Percentiles rank a stretch among this genome's conserved stretches.
phyloP scores from a whole-genome alignment of 768 basidiomycete species.

The Lactarius sanguifluus region DNA sequence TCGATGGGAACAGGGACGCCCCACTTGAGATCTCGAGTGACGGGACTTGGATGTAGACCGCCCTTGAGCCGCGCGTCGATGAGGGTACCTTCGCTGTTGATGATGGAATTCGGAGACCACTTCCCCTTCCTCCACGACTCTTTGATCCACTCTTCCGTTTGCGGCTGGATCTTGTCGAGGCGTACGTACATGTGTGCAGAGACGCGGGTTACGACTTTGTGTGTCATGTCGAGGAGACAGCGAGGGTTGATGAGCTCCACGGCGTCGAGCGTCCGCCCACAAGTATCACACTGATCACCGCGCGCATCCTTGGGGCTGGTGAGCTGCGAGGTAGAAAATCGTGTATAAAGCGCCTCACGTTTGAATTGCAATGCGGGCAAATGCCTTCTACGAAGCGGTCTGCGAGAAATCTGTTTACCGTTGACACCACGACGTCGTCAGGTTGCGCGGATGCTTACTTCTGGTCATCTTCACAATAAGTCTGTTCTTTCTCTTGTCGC shows the following conservation, averaged over 20 bases:
- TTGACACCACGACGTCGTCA: constrained; percentile 24
- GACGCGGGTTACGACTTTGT: constrained; percentile 69
- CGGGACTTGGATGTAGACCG: constrained; percentile 83
- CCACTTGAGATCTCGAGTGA: constrained; percentile 95
- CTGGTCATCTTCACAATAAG: constrained; percentile 89
- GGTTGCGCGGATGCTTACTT: constrained; percentile 49
- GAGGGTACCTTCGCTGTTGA: constrained; percentile 84
- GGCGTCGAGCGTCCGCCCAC: constrained; percentile 89
- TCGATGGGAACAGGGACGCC: constrained; percentile 86
- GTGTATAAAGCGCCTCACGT: constrained; percentile 44
- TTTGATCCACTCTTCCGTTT: constrained; percentile 86
- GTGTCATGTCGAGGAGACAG: constrained; percentile 82
- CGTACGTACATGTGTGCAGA: constrained; percentile 92
- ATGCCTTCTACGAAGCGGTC: constrained; percentile 98
- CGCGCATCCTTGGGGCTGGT: constrained; percentile 71
- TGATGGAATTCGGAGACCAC: constrained; percentile 92
- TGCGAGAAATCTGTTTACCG: constrained; percentile 72
- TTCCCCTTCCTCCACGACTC: constrained; percentile 74
- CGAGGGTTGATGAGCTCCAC: constrained; percentile 93
- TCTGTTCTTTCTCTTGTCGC: constrained; percentile 87
- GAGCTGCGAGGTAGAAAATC: background rate
- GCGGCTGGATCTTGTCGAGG: constrained; percentile 79
- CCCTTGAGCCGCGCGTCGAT: constrained; percentile 85
- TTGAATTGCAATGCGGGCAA: constrained; percentile 89
- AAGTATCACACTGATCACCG: constrained; percentile 97